phyloP scores from a whole-genome alignment of 2,329 filamentous ascomycete genomes.

The Penicillium sp. region DNA sequence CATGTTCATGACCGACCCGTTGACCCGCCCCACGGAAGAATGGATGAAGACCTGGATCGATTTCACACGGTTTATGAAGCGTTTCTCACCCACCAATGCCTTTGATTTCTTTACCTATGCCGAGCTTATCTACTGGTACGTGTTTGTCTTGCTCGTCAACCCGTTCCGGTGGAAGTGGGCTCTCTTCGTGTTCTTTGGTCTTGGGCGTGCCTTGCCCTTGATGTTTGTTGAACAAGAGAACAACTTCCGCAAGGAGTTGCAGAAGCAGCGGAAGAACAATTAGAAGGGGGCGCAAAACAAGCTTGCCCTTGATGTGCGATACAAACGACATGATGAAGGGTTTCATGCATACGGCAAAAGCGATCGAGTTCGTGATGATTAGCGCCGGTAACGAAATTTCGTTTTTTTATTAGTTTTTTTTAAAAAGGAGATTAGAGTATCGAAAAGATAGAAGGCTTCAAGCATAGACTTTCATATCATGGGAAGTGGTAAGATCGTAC shows the following conservation, averaged over 20 bases:
- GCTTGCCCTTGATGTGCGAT: neutral
- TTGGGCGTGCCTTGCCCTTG: conserved; percentile 66
- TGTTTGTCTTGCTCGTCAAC: conserved; percentile 74
- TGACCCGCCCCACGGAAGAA: conserved; percentile 66
- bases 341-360: neutral
- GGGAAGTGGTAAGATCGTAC: neutral
- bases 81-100: conserved; percentile 66
- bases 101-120: conserved; percentile 91
- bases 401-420: neutral
- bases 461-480: neutral
- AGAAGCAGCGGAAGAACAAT: conserved; percentile 24
- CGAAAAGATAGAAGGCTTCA: neutral
- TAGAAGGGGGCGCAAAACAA: neutral
- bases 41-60: conserved; percentile 88
- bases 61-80: conserved; percentile 72
- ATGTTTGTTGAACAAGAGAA: conserved; percentile 67
- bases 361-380: neutral
- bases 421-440: neutral
- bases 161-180: conserved; percentile 92
- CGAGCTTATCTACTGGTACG: conserved; percentile 81
- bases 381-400: neutral
- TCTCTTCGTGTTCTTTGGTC: conserved; percentile 74
- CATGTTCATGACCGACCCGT: conserved; percentile 79
- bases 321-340: neutral
- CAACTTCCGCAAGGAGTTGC: conserved; percentile 27